Conservation (phyloP, 2,329 filamentous ascomycete genomes). For the Penicillium sp. region DNA sequence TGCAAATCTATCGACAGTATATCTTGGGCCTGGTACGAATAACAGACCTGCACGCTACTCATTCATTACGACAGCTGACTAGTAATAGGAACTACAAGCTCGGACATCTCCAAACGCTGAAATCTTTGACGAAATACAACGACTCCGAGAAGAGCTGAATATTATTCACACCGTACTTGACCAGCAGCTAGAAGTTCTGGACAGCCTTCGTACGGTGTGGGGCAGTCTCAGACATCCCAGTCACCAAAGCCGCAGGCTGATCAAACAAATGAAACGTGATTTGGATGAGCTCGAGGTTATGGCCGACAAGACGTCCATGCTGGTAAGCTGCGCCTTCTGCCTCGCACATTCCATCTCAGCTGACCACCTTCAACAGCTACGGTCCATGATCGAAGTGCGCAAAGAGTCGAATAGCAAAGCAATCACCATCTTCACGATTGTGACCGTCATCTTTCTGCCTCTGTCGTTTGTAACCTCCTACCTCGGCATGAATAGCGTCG, state of each 20-base stretch:
- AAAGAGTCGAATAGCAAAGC: constrained; percentile 14
- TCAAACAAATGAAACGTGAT: constrained; percentile 3
- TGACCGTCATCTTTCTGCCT: constrained; percentile 31
- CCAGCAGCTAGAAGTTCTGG: constrained; percentile 4
- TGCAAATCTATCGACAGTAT: constrained; percentile 4
- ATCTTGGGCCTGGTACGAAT: not conserved
- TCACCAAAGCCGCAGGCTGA: not conserved
- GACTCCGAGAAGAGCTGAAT: constrained; percentile 4
- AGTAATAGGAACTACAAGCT: constrained; percentile 1
- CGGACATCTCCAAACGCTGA: not conserved
- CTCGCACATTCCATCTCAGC: not conserved
- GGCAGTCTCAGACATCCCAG: not conserved
- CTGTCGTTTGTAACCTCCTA: constrained; percentile 31
- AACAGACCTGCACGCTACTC: too few relatives aligned
- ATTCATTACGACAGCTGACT: not conserved
- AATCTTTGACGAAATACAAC: constrained; percentile 7
- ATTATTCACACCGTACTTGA: constrained; percentile 4
- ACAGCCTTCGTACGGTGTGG: constrained; percentile 2
- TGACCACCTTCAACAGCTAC: not conserved
- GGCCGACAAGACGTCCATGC: constrained; percentile 3
- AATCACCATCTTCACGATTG: constrained; percentile 31
- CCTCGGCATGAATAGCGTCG: constrained; percentile 31
- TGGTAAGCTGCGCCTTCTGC: not conserved
- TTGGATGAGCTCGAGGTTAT: constrained; percentile 2
- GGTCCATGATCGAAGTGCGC: not conserved